These are phyloP conservation scores for Shiraia bambusicola DNA, from an alignment of 2,329 filamentous ascomycete genomes.

Conservation along the genomic window DNA sequence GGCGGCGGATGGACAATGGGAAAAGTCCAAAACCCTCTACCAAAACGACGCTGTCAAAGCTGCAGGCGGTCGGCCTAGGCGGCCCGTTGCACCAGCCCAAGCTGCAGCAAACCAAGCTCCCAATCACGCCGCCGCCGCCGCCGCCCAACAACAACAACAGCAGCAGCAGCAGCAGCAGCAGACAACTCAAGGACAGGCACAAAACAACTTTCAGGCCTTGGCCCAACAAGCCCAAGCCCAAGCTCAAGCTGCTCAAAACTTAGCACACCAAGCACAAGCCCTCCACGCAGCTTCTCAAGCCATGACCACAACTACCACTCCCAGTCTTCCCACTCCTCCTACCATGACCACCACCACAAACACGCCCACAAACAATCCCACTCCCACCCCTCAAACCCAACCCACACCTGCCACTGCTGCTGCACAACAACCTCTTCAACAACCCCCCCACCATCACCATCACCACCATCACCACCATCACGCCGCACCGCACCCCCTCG, in stretches of 20 bases:
- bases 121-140: slow-evolving; percentile 14
- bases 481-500: slow-evolving; percentile 35
- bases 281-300: slow-evolving; percentile 39
- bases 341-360: slow-evolving; percentile 8
- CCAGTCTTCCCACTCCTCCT: too few relatives aligned
- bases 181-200: slow-evolving; percentile 14
- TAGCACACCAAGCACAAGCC: slow-evolving; percentile 39
- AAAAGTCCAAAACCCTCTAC: slow-evolving; percentile 70
- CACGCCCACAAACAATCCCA: slow-evolving; percentile 8
- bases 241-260: slow-evolving; percentile 37
- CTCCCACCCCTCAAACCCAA: slow-evolving; percentile 11
- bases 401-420: slow-evolving; percentile 11
- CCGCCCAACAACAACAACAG: too few relatives aligned
- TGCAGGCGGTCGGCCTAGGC: slow-evolving; percentile 48
- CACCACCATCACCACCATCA: slow-evolving; percentile 32
- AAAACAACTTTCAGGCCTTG: slow-evolving; percentile 35
- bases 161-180: slow-evolving; percentile 21
- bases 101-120: slow-evolving; percentile 17
- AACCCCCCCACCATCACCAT: slow-evolving; percentile 11
- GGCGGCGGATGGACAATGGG: slow-evolving; percentile 82
- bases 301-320: slow-evolving; percentile 20
- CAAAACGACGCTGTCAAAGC: slow-evolving; percentile 66
- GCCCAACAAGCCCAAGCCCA: slow-evolving; percentile 42
- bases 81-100: slow-evolving; percentile 26
- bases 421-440: slow-evolving; percentile 19